phyloP scores from a whole-genome alignment of 2,329 filamentous ascomycete genomes.

The Penicillium sp. region DNA sequence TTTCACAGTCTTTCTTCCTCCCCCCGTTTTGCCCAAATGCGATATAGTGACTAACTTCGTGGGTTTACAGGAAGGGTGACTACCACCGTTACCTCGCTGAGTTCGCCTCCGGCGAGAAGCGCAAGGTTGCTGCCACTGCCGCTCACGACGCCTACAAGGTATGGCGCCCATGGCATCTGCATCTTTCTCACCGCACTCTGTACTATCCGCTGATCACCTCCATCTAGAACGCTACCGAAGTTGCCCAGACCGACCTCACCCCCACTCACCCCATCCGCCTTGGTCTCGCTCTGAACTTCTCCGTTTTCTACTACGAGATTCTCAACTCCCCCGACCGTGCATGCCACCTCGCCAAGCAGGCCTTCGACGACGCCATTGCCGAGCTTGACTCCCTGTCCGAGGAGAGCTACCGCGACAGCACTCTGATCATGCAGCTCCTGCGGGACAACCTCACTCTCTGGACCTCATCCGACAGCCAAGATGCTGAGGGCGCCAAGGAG shows the following conservation, averaged over 20 bases:
- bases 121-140: slow-evolving; percentile 91
- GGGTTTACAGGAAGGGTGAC: slow-evolving; percentile 89
- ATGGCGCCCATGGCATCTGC: slow-evolving; percentile 35
- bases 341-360: slow-evolving; percentile 98
- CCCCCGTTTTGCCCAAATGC: no score
- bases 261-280: slow-evolving; percentile 98
- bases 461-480: slow-evolving; percentile 90
- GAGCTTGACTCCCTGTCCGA: slow-evolving; percentile 97
- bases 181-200: background rate
- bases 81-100: slow-evolving; percentile 99
- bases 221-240: slow-evolving; percentile 82
- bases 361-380: slow-evolving; percentile 97
- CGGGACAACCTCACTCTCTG: slow-evolving; percentile 98
- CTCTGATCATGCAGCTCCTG: slow-evolving; percentile 98
- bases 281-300: slow-evolving; percentile 97
- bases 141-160: slow-evolving; percentile 99
- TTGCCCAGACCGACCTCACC: slow-evolving; percentile 95
- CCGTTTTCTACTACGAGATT: slow-evolving; percentile 99
- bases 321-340: slow-evolving; percentile 96
- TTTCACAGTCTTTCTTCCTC: background rate
- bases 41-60: slow-evolving; percentile 76
- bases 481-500: slow-evolving; percentile 69
- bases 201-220: background rate
- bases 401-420: slow-evolving; percentile 99
- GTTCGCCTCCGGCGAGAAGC: slow-evolving; percentile 92